Evolutionary conservation across 495 filamentous ascomycete genomes (phyloP), one percentile per base, ranked within the genome.

Genomic region (Penicillium psychrofluorescens): DNA sequence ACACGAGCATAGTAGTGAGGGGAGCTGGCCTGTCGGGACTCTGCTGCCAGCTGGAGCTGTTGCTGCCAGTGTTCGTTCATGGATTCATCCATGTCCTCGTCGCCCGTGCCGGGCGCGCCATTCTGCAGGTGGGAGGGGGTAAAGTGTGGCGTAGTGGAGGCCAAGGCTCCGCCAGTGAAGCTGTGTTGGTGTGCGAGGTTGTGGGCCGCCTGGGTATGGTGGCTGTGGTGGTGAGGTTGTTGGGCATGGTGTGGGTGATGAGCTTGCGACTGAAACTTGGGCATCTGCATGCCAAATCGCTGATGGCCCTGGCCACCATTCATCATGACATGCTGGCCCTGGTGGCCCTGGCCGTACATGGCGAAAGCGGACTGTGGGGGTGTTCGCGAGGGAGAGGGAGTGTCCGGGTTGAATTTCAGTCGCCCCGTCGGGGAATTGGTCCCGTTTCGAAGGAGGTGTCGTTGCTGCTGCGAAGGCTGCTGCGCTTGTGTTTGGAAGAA

Each of bases 21-120:
- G 62, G 75, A 72, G 35, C 63, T 77, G 16, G 78, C 74, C 68
- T 68, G 76, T 56, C 76, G 82, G 55, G 86, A 79, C 44, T 88
- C 82, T 29, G 83, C 81, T 43, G 79, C 80, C 40, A 92, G 68
- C 44, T 84, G 83, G 38, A 95, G 65, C 59, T 99, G 92, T 55
- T 89, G 81, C 44, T 81, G 80, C 90, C 90, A 96, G 58, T 95
- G 84, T 51, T 94, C 89, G 48, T 74, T 87, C 54, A 83, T 77
- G 31, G 81, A 69, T 15, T 82, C 80, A 37, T 68, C 71, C 29
- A 78, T 55, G 9, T 71, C 77, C 35, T 71, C 72, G 45, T 82
- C 77, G n/a, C 74, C 62, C 37, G 73, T 77, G 31, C 64, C 64
- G 29, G 68, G 75, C 43, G 64, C 84, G 35, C 89, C 88, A 61